Conservation (phyloP, 495 filamentous ascomycete species). For the Aspergillus sclerotiicarbonarius region DNA sequence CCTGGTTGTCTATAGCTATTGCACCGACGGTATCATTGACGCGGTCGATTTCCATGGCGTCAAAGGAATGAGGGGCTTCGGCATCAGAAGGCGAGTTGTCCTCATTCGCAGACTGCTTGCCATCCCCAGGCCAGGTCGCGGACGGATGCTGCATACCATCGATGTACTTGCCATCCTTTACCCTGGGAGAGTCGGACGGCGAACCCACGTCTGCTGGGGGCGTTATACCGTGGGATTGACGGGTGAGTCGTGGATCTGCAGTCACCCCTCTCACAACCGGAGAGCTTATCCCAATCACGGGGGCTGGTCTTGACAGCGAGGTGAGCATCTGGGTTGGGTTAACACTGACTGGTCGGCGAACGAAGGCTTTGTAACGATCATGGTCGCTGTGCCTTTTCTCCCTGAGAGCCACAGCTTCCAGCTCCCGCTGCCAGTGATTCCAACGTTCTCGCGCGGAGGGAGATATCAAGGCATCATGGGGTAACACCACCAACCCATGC, state of each 20-base stretch:
- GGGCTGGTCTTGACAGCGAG: slow-evolving; percentile 6
- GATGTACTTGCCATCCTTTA: slow-evolving; percentile 8
- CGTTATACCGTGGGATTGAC: background rate
- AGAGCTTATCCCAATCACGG: background rate
- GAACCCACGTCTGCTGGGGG: background rate
- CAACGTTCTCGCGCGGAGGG: slow-evolving; percentile 71
- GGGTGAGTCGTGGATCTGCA: background rate
- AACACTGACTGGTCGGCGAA: slow-evolving; percentile 18
- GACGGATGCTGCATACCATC: slow-evolving; percentile 5
- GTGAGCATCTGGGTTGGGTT: slow-evolving; percentile 17
- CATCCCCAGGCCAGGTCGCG: background rate
- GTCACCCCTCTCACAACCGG: background rate
- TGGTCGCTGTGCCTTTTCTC: slow-evolving; percentile 19
- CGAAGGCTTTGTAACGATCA: slow-evolving; percentile 13
- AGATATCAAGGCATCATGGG: slow-evolving; percentile 72
- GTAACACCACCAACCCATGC: slow-evolving; percentile 65
- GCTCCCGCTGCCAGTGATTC: slow-evolving; percentile 71
- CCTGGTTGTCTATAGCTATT: slow-evolving; percentile 81
- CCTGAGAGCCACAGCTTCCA: slow-evolving; percentile 53
- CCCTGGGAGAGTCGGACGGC: background rate
- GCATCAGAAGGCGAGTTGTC: too few relatives aligned
- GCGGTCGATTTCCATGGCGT: slow-evolving; percentile 30
- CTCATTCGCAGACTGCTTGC: background rate
- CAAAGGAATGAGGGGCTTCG: background rate
- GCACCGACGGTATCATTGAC: slow-evolving; percentile 95